These are phyloP conservation scores for Boletus huronensis DNA, from an alignment of 768 basidiomycete species.

Conservation along the genomic window DNA sequence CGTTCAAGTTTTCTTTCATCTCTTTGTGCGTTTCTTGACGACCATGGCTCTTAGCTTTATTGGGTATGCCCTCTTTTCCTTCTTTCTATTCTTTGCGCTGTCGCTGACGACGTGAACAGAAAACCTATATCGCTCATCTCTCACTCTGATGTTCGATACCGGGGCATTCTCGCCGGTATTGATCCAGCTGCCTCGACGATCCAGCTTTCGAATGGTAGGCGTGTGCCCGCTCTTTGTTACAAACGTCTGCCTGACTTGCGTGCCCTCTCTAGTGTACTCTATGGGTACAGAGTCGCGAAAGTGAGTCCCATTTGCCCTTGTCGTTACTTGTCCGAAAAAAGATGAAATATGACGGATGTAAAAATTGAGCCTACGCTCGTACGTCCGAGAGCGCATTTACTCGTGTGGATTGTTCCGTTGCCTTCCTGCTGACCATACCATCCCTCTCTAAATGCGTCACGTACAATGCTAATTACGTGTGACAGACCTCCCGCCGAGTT, in stretches of 20 bases:
- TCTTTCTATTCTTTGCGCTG: neutral
- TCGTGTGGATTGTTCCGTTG: slow-evolving; percentile 62
- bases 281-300: slow-evolving; percentile 87
- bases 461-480: slow-evolving; percentile 26
- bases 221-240: slow-evolving; percentile 1
- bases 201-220: slow-evolving; percentile 77
- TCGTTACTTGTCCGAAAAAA: neutral
- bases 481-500: slow-evolving; percentile 68
- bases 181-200: slow-evolving; percentile 85
- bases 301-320: slow-evolving; percentile 38
- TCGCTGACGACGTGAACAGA: slow-evolving; percentile 38
- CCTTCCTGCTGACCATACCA: slow-evolving; percentile 53
- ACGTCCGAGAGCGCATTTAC: slow-evolving; percentile 42
- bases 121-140: slow-evolving; percentile 89
- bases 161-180: slow-evolving; percentile 83
- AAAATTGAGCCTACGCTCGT: slow-evolving; percentile 36
- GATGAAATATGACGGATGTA: slow-evolving; percentile 43
- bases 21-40: slow-evolving; percentile 8
- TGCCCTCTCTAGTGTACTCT: slow-evolving; percentile 55
- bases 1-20: slow-evolving; percentile 20
- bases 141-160: slow-evolving; percentile 87
- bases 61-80: slow-evolving; percentile 44
- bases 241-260: neutral
- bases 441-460: neutral
- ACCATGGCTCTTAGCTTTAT: slow-evolving; percentile 75